Evolutionary conservation across 2,329 filamentous ascomycete species (phyloP), one percentile per base, ranked within the genome.

Genomic region (Hymenoscyphus fructigenus): DNA sequence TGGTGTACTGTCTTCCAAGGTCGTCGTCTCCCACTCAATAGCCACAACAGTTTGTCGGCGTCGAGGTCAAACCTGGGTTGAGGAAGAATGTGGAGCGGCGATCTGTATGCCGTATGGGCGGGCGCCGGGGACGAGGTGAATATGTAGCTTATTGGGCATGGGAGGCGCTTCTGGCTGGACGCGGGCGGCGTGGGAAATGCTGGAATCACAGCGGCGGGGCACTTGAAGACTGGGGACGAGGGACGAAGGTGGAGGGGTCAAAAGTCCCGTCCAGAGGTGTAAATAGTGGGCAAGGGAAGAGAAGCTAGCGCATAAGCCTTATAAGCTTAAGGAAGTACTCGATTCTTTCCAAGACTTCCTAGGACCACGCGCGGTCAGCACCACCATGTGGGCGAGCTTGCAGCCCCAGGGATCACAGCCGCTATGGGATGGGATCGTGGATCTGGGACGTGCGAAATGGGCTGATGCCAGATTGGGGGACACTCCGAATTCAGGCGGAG

Each of bases 61-160:
- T 69, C 64, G 67, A 68, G 65, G 61, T 67, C 57, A 60, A 62
- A 55, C 62, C 65, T 71, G 64, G 71, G 63, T 69, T 34, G 36
- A 28, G 23, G 63, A 60, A 69, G 72, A 69, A 74, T 75, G 76
- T 76, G 74, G 75, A 77, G 73, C 71, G 76, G 74, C 76, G 76
- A 78, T 78, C 77, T 10, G 47, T 53, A 53, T 53, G 47, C 47
- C 47, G 75, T 73, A 71, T 76, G 71, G 71, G 74, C 74, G 73
- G 74, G 75, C 72, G 74, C 71, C 73, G 74, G 74, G 72, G 71
- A 75, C 73, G 73, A 71, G 70, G 20, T 71, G 69, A 74, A 72
- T 75, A 75, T 74, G 70, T 73, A 74, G 70, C 72, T 73, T 72
- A 72, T 72, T 72, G 68, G 73, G 66, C 61, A 66, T 72, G 63